A percentile compares a stretch with the other conserved stretches of the same genome.
Evolutionary conservation across 73 alveolate genomes (phyloP).

Genomic region (Paramecium sexaurelia): DNA sequence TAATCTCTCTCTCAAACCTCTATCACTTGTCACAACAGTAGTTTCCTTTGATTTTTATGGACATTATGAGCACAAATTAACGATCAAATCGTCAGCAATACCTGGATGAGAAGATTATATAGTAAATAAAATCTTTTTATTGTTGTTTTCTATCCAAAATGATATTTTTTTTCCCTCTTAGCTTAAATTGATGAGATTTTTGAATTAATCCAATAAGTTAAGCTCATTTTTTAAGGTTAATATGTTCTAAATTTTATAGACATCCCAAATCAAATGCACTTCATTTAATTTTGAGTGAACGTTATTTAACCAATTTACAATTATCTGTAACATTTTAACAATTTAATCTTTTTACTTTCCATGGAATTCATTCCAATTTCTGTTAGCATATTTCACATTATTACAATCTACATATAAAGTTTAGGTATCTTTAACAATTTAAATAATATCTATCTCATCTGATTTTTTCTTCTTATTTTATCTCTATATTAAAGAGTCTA

Average conservation of each 20-base stretch:
- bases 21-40: constrained; percentile 47
- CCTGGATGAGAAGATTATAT: neutral
- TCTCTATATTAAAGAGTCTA: neutral
- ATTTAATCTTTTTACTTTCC: neutral
- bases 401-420: constrained; percentile 8
- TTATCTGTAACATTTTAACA: neutral
- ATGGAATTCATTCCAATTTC: neutral
- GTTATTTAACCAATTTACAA: neutral
- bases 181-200: neutral
- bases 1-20: constrained; percentile 47
- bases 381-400: neutral
- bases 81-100: constrained; percentile 25
- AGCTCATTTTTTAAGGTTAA: neutral
- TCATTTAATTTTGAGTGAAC: neutral
- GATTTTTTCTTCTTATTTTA: neutral
- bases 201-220: neutral
- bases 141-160: neutral
- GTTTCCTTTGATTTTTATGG: neutral
- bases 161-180: neutral
- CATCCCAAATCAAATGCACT: constrained; percentile 49
- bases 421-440: neutral
- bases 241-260: neutral
- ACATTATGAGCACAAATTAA: neutral
- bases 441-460: neutral
- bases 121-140: neutral